Conservation (phyloP, 257 asterid species). For the Solanum paucissectum region DNA sequence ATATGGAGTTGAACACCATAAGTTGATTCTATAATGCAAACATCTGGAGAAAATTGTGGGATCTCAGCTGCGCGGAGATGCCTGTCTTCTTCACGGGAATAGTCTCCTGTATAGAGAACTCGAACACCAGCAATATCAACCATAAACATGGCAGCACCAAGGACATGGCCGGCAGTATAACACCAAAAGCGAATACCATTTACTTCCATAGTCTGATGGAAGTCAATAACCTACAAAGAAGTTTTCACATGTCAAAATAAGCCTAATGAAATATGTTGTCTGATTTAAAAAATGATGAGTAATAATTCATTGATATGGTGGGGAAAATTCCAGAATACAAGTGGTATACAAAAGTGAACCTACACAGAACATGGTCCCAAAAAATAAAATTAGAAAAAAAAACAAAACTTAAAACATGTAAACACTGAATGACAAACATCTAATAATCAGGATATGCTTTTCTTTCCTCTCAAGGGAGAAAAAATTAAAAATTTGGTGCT, state of each 20-base stretch:
- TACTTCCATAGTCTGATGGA: conserved; percentile 94
- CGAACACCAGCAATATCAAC: conserved; percentile 98
- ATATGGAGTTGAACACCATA: conserved; percentile 92
- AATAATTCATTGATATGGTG: not conserved
- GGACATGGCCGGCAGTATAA: conserved; percentile 98
- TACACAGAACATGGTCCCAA: not conserved
- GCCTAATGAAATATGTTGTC: not conserved
- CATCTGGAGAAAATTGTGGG: conserved; percentile 88
- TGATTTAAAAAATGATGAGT: not conserved
- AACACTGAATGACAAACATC: not conserved
- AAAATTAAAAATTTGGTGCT: not conserved
- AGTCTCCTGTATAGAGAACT: conserved; percentile 96
- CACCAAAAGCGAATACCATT: conserved; percentile 98
- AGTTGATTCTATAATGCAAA: conserved; percentile 94
- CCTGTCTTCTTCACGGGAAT: conserved; percentile 94
- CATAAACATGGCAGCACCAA: conserved; percentile 99
- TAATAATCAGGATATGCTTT: not conserved
- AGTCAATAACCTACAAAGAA: conserved; percentile 73
- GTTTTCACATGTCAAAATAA: conserved; percentile 4
- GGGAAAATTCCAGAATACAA: not conserved
- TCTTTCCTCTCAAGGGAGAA: not conserved
- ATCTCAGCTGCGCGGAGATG: conserved; percentile 97
- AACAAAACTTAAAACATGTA: not conserved
- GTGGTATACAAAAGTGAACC: not conserved
- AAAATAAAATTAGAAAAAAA: not conserved